Conservation (phyloP, 495 filamentous ascomycete genomes). For the Penicillium mononematosum region DNA sequence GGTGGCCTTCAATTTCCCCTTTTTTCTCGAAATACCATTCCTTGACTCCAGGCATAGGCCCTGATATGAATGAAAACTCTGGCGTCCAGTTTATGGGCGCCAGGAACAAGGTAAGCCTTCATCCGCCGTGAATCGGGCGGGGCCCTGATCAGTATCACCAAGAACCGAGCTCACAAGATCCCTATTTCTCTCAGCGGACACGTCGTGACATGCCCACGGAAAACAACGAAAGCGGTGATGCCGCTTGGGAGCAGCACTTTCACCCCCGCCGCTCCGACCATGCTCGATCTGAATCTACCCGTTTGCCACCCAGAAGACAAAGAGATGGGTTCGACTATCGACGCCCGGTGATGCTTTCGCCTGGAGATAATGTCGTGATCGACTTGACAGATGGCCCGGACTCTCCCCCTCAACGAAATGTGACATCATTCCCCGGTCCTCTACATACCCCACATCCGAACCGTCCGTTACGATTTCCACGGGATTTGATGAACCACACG, state of each 20-base stretch:
- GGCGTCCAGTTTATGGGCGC: conserved; percentile 41
- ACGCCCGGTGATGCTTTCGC: conserved; percentile 39
- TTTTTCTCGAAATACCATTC: neutral
- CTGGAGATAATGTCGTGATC: conserved; percentile 44
- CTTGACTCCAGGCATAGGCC: neutral
- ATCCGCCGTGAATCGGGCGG: conserved; percentile 22
- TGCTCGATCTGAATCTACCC: conserved; percentile 16
- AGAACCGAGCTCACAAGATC: conserved; percentile 10
- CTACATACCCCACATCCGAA: neutral
- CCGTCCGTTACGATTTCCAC: conserved; percentile 1
- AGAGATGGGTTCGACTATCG: conserved; percentile 52
- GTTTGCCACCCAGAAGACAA: conserved; percentile 25
- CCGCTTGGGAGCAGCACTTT: conserved; percentile 24
- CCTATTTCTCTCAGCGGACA: conserved; percentile 31
- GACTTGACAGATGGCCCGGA: conserved; percentile 56
- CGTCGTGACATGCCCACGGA: conserved; percentile 41
- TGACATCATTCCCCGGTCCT: neutral
- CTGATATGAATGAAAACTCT: conserved; percentile 40
- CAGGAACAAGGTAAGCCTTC: conserved; percentile 41
- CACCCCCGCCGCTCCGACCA: conserved; percentile 22
- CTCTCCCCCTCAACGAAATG: conserved; percentile 28
- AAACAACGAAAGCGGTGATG: conserved; percentile 17
- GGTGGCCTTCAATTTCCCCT: conserved; percentile 3
- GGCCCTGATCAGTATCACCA: conserved; percentile 19
- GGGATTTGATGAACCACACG: conserved; percentile 25